These are phyloP conservation scores for Leishmania arabica DNA, from an alignment of 208 protist genomes.

Conservation along the genomic window DNA sequence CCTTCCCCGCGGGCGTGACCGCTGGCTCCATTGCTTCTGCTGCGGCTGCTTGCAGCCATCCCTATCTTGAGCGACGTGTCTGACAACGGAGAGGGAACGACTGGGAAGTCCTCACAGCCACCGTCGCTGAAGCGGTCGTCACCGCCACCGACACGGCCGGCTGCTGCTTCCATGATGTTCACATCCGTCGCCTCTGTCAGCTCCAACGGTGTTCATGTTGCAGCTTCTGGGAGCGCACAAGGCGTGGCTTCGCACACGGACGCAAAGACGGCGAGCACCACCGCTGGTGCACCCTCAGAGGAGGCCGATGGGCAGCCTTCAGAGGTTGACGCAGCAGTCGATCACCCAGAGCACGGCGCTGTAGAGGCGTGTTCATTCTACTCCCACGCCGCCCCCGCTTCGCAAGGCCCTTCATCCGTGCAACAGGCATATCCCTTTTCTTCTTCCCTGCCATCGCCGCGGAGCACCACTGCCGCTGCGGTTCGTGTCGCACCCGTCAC, in stretches of 20 bases:
- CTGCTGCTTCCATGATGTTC: not conserved
- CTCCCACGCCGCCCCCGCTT: not conserved
- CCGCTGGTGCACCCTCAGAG: not conserved
- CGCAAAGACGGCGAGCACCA: not conserved
- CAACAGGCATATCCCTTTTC: not conserved
- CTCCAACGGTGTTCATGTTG: not conserved
- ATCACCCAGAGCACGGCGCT: not conserved
- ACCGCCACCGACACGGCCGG: not conserved
- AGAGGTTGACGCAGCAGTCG: not conserved
- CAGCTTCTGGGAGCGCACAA: not conserved
- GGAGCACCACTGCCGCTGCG: not conserved
- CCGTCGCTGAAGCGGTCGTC: not conserved
- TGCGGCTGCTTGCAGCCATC: not conserved
- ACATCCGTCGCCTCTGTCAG: not conserved
- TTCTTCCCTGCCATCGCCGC: not conserved
- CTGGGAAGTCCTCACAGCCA: not conserved
- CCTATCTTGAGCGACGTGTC: conserved; percentile 1
- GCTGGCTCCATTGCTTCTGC: not conserved
- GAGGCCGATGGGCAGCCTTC: not conserved
- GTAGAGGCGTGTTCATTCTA: not conserved
- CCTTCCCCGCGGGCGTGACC: not conserved
- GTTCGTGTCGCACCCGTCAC: not conserved
- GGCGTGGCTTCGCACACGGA: not conserved
- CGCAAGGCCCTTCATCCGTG: not conserved
- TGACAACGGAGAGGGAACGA: not conserved